phyloP scores from a whole-genome alignment of 1,284 basidiomycete genomes.

The Mycena citricolor region DNA sequence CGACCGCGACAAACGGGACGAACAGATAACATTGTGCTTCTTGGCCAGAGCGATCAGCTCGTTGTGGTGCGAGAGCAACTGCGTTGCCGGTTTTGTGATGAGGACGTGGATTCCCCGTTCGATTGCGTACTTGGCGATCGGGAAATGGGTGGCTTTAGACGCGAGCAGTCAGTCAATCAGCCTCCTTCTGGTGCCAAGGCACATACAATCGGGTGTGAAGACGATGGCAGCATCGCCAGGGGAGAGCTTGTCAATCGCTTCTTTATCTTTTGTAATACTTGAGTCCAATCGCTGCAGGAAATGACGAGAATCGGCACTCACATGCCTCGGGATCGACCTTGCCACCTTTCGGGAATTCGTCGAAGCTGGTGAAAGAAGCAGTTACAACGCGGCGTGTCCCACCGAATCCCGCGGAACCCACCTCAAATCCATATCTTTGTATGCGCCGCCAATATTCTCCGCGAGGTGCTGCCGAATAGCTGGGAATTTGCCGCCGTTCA shows the following conservation, averaged over 20 bases:
- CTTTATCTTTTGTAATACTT: conserved; percentile 61
- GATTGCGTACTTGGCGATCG: conserved; percentile 84
- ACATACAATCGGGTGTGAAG: conserved; percentile 83
- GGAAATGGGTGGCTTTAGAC: conserved; percentile 76
- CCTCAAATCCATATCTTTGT: conserved; percentile 85
- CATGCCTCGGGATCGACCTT: conserved; percentile 79
- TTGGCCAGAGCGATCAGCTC: conserved; percentile 73
- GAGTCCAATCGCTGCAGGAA: conserved; percentile 2
- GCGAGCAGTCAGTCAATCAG: conserved; percentile 6
- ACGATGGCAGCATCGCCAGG: conserved; percentile 87
- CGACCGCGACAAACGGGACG: not conserved
- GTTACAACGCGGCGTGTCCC: too few relatives aligned
- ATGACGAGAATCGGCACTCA: conserved; percentile 42
- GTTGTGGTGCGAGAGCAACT: conserved; percentile 81
- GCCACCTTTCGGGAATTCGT: conserved; percentile 74
- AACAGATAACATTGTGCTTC: conserved; percentile 77
- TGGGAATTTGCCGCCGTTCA: conserved; percentile 83
- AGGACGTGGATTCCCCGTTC: conserved; percentile 84
- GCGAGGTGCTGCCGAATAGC: conserved; percentile 80
- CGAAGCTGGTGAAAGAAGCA: too few relatives aligned
- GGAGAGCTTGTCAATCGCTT: conserved; percentile 77
- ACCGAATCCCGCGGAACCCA: too few relatives aligned
- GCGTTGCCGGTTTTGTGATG: conserved; percentile 90
- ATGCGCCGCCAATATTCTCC: conserved; percentile 81
- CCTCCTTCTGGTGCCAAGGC: conserved; percentile 4